Conservation (phyloP, 768 basidiomycete species). For the Leccinum obscurum region DNA sequence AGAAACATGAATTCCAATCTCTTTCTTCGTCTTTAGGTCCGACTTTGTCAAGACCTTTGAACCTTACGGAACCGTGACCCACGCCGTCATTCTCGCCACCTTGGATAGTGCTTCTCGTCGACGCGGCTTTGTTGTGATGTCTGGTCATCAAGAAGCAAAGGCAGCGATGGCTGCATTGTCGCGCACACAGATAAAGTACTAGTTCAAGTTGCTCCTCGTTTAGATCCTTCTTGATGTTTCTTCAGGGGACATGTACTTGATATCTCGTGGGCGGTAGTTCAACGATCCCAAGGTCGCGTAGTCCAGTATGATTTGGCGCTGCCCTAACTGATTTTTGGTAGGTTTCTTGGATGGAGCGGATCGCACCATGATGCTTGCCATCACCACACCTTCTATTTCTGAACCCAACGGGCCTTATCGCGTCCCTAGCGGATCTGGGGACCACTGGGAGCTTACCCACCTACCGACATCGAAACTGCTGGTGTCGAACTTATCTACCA, state of each 20-base stretch:
- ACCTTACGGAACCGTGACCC: conserved; percentile 64
- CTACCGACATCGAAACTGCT: conserved; percentile 53
- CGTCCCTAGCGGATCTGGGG: conserved; percentile 30
- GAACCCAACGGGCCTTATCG: conserved; percentile 26
- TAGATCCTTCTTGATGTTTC: conserved; percentile 5
- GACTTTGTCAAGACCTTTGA: conserved; percentile 66
- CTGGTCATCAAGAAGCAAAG: conserved; percentile 67
- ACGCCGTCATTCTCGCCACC: conserved; percentile 81
- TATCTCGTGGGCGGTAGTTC: conserved; percentile 86
- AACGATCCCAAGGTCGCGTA: conserved; percentile 71
- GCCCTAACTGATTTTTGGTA: conserved; percentile 27
- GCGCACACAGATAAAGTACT: conserved; percentile 69
- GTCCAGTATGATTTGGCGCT: background rate
- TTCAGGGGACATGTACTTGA: conserved; percentile 72
- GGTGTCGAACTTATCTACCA: conserved; percentile 62
- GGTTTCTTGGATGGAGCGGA: conserved; percentile 84
- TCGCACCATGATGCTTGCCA: conserved; percentile 61
- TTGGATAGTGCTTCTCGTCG: conserved; percentile 82
- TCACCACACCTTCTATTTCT: conserved; percentile 40
- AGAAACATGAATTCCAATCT: background rate
- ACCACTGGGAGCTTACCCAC: conserved; percentile 36
- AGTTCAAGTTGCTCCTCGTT: background rate
- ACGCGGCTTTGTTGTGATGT: conserved; percentile 84
- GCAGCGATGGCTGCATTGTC: conserved; percentile 65
- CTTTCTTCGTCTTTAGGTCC: conserved; percentile 24